Percentiles rank a stretch among this genome's conserved stretches.
Evolutionary conservation across 202 grass and related monocot species (phyloP).

Genomic region (Saccharum hybrid): DNA sequence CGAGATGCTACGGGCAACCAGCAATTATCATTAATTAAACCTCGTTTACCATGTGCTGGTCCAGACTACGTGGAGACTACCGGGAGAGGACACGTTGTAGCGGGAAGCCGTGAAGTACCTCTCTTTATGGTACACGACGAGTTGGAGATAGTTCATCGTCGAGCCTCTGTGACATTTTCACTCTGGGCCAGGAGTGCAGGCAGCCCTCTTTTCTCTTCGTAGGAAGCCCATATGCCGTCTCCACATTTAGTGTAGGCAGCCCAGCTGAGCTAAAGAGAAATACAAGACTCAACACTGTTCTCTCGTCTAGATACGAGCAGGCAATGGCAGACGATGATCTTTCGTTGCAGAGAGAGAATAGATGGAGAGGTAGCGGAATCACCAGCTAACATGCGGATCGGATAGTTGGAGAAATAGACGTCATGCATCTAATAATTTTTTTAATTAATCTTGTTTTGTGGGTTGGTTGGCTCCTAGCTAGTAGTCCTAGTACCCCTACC

Average conservation of each 20-base stretch:
- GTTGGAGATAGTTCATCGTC: too few relatives aligned
- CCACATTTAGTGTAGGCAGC: background rate
- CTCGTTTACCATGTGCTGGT: background rate
- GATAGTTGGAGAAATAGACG: background rate
- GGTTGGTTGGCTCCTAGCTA: background rate
- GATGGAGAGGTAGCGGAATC: too few relatives aligned
- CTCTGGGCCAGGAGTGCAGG: too few relatives aligned
- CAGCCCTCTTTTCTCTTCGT: background rate
- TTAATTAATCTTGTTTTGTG: background rate
- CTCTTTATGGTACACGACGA: too few relatives aligned
- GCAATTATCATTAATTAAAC: background rate
- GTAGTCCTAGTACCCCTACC: background rate
- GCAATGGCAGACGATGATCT: too few relatives aligned
- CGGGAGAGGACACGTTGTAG: slow-evolving; percentile 18
- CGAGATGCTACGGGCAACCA: background rate
- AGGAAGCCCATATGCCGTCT: background rate
- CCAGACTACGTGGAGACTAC: background rate
- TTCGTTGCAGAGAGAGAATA: too few relatives aligned
- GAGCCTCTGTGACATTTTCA: too few relatives aligned
- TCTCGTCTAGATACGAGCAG: too few relatives aligned
- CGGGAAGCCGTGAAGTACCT: background rate
- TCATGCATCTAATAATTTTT: background rate
- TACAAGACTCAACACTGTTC: too few relatives aligned
- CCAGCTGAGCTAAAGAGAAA: background rate
- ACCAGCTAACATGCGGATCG: too few relatives aligned